phyloP scores from a whole-genome alignment of 306 rosid species.

The Glycyrrhiza uralensis region DNA sequence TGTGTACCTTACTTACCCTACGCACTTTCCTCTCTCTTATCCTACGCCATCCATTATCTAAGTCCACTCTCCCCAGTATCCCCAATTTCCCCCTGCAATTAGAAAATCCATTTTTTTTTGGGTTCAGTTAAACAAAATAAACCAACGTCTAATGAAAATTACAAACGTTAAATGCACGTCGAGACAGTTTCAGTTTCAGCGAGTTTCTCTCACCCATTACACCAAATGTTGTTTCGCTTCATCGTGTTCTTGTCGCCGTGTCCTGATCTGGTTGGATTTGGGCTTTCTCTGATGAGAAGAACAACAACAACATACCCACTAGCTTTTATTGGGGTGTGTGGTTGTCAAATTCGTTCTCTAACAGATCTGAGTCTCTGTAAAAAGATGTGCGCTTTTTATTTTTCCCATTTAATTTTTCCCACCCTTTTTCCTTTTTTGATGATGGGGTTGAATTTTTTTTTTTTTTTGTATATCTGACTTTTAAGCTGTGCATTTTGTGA shows the following conservation, averaged over 20 bases:
- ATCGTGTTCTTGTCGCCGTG: conserved; percentile 18
- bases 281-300: conserved; percentile 33
- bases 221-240: conserved; percentile 36
- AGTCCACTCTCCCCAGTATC: conserved; percentile 32
- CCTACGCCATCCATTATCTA: conserved; percentile 33
- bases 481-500: conserved; percentile 38
- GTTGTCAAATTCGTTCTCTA: conserved; percentile 25
- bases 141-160: conserved; percentile 38
- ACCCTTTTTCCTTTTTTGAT: conserved; percentile 23
- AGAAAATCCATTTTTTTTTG: conserved; percentile 29
- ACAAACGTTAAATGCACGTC: conserved; percentile 37
- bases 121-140: conserved; percentile 22
- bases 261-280: conserved; percentile 51
- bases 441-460: conserved; percentile 25
- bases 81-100: conserved; percentile 37
- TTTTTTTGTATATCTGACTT: conserved; percentile 37
- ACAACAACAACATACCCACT: conserved; percentile 36
- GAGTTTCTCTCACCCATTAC: conserved; percentile 40
- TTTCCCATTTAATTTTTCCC: conserved; percentile 2
- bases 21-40: conserved; percentile 39
- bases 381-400: conserved; percentile 59
- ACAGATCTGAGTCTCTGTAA: conserved; percentile 58
- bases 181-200: conserved; percentile 43
- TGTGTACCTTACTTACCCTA: too few species aligned
- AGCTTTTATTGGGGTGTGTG: conserved; percentile 27